A percentile compares a stretch with the other conserved stretches of the same genome.
Evolutionary conservation across 345 rosid genomes (phyloP).

Genomic region (Eucalyptus polyanthemos): DNA sequence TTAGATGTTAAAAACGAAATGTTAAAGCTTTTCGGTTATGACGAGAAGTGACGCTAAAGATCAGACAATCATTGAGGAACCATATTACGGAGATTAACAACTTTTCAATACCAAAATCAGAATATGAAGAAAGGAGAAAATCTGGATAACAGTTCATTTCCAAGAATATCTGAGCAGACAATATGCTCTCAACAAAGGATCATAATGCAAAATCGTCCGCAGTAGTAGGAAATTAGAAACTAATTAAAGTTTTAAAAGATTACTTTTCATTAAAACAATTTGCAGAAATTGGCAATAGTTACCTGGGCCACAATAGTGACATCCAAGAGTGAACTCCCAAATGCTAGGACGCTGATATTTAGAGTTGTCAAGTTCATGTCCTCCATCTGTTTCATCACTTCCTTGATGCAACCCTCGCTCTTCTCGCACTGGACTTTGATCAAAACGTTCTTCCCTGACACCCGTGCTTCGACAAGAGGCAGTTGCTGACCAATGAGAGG

Average conservation of each 20-base stretch:
- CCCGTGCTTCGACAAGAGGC: constrained; percentile 61
- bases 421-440: constrained; percentile 55
- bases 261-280: not conserved
- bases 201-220: not conserved
- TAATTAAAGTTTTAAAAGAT: not conserved
- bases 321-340: constrained; percentile 57
- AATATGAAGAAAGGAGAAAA: not conserved
- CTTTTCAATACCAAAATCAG: not conserved
- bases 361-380: constrained; percentile 29
- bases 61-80: not conserved
- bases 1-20: not conserved
- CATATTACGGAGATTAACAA: not conserved
- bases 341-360: constrained; percentile 44
- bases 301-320: constrained; percentile 62
- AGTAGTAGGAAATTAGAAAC: not conserved
- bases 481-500: constrained; percentile 7
- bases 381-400: constrained; percentile 38
- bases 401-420: constrained; percentile 22
- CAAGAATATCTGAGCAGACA: not conserved
- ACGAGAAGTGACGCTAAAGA: not conserved
- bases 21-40: not conserved
- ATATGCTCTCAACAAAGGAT: not conserved
- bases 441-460: constrained; percentile 42
- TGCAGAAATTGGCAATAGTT: not conserved
- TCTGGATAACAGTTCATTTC: not conserved